Evolutionary conservation across 306 rosid species (phyloP), one percentile per base, ranked within the genome.

Genomic region (Mimosa bimucronata): DNA sequence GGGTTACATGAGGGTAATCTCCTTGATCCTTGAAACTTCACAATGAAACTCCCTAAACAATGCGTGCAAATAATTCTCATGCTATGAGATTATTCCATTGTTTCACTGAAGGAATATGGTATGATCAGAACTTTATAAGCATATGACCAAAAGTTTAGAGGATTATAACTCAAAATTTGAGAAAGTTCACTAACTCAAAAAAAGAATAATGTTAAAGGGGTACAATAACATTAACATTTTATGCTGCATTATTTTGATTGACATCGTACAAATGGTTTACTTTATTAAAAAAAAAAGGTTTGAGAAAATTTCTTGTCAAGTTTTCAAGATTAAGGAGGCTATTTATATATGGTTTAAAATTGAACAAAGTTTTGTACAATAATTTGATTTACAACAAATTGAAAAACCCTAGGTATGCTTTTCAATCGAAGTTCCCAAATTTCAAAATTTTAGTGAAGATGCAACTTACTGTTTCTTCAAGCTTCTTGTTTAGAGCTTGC

Each of bases 381-480:
- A 48, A 15, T 48, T 18, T 48, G 9, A 18, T 18, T 6, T 0
- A 48, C 14, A 18, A 48, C 18, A 48, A 16, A 48, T 16, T 46
- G 21, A 5, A 15, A 48, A 18, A 57, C 64, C 64, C 7, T 12
- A 29, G 40, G 28, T 15, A 62, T 62, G 53, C 67, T 57, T 31
- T 57, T 64, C 5, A 40, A 18, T 66, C 6, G 60, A 78, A 72
- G 73, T 74, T 71, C 42, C 74, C 28, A 46, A 77, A 71, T 53
- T 14, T 80, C 34, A 41, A 46, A 73, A 77, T 28, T 23, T 45
- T 68, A 52, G 10, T 48, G 21, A 58, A 69, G 74, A 48, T 19
- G 30, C 23, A 86, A 85, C 94, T 89, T 84, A 92, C 99, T 0
- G 97, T 90, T 76, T 95, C 92, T 81, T 95, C 99, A 37, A 95